phyloP scores from a whole-genome alignment of 1,284 basidiomycete genomes.

The Sutorius eximius region DNA sequence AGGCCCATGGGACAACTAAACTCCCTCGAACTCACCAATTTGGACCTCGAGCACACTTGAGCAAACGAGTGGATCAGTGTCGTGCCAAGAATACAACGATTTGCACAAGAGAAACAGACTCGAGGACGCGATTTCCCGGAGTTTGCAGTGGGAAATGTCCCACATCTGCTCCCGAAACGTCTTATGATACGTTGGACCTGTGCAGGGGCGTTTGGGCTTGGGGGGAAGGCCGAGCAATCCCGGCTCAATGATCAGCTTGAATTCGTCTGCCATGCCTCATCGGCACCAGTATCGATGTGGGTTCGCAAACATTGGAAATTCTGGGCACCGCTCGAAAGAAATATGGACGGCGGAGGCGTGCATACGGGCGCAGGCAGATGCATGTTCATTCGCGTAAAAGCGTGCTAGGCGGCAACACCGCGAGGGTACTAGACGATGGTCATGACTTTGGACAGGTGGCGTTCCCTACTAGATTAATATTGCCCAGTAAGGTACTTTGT shows the following conservation, averaged over 20 bases:
- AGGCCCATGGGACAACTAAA: not conserved
- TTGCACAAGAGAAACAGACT: not conserved
- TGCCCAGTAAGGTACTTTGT: not conserved
- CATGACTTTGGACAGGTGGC: not conserved
- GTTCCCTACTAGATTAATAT: not conserved
- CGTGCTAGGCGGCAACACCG: not conserved
- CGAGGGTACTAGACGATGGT: too few species aligned
- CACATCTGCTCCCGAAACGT: constrained; percentile 1
- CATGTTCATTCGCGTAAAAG: constrained; percentile 9
- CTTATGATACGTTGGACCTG: not conserved
- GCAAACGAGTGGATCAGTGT: not conserved
- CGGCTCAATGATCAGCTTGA: not conserved
- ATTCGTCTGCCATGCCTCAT: not conserved
- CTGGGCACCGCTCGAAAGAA: not conserved
- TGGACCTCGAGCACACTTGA: not conserved
- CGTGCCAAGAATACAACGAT: not conserved
- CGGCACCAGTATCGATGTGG: not conserved
- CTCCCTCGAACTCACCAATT: not conserved
- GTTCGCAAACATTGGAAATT: not conserved
- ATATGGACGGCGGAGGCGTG: not conserved
- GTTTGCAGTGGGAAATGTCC: not conserved
- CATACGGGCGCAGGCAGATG: not conserved
- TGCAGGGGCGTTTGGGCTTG: not conserved
- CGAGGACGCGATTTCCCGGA: not conserved
- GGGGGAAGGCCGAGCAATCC: not conserved